These are phyloP conservation scores for Oryza meridionalis DNA, from an alignment of 176 grass and related monocot species.

Conservation along the genomic window DNA sequence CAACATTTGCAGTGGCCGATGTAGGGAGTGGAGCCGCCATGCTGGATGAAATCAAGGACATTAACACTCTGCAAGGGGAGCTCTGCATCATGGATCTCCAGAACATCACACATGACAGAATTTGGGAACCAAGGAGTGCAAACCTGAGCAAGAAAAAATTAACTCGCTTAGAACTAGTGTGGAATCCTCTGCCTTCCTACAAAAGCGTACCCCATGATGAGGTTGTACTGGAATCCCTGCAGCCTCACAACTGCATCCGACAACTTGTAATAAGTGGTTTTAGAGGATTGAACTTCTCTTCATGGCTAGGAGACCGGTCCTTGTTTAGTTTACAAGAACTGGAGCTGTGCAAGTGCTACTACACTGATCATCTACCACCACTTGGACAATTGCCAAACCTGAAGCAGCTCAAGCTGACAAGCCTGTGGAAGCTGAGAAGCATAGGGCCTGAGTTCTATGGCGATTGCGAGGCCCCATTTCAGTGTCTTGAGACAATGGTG, in stretches of 20 bases:
- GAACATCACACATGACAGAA: conserved; percentile 16
- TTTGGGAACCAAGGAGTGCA: conserved; percentile 5
- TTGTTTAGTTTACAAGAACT: conserved; percentile 22
- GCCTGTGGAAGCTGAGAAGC: not conserved
- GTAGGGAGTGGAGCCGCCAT: not conserved
- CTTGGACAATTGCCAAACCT: conserved; percentile 36
- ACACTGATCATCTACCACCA: not conserved
- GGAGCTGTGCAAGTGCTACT: not conserved
- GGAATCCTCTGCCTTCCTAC: not conserved
- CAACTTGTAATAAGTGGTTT: not conserved
- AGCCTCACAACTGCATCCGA: conserved; percentile 28
- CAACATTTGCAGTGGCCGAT: not conserved
- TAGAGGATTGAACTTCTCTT: not conserved
- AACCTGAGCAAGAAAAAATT: conserved; percentile 16
- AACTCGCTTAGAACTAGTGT: not conserved
- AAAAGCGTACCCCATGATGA: not conserved
- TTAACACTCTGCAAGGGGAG: conserved; percentile 25
- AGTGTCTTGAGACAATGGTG: not conserved
- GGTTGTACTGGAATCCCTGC: not conserved
- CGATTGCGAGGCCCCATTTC: not conserved
- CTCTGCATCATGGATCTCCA: conserved; percentile 24
- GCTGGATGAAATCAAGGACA: conserved; percentile 33
- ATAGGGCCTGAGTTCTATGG: conserved; percentile 27
- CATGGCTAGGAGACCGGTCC: conserved; percentile 28
- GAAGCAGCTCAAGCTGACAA: conserved; percentile 11